These are phyloP conservation scores for Tephrocybe sp. DNA, from an alignment of 768 basidiomycete species.

Conservation along the genomic window DNA sequence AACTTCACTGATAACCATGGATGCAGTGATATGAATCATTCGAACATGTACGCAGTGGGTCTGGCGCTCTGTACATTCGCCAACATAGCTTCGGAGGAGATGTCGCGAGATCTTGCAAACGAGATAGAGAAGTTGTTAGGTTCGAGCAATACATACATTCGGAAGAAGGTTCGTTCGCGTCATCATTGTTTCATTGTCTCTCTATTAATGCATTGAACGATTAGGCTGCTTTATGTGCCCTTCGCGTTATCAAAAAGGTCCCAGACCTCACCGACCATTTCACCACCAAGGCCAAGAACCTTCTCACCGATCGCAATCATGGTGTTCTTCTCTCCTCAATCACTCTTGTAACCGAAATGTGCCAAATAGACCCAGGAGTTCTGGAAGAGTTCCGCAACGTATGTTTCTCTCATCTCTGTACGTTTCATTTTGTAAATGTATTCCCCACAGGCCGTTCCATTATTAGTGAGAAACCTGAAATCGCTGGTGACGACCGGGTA, in stretches of 20 bases:
- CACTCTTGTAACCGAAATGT: slow-evolving; percentile 95
- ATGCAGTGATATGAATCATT: slow-evolving; percentile 95
- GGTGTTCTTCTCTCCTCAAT: slow-evolving; percentile 93
- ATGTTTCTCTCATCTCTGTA: slow-evolving; percentile 24
- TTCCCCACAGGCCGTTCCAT: slow-evolving; percentile 70
- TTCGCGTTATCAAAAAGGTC: slow-evolving; percentile 92
- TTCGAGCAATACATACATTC: slow-evolving; percentile 96
- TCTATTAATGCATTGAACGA: slow-evolving; percentile 1
- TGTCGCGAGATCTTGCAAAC: slow-evolving; percentile 96
- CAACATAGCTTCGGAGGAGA: slow-evolving; percentile 98
- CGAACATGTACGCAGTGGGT: slow-evolving; percentile 98
- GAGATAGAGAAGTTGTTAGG: slow-evolving; percentile 97
- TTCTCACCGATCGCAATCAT: slow-evolving; percentile 94
- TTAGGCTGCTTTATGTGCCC: slow-evolving; percentile 92
- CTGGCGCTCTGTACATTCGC: slow-evolving; percentile 97
- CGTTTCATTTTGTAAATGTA: slow-evolving; percentile 1
- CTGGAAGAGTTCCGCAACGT: slow-evolving; percentile 91
- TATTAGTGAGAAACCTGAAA: slow-evolving; percentile 93
- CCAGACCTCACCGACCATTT: slow-evolving; percentile 96
- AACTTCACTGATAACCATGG: not conserved
- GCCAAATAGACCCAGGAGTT: slow-evolving; percentile 67
- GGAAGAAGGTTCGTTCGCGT: slow-evolving; percentile 82
- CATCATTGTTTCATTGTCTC: not conserved
- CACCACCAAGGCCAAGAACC: slow-evolving; percentile 78
- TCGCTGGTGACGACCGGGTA: slow-evolving; percentile 94